A percentile compares a stretch with the other conserved stretches of the same genome.
These are phyloP conservation scores for Edaphochlamys debaryana DNA, from an alignment of 139 green algal species.

Conservation along the genomic window DNA sequence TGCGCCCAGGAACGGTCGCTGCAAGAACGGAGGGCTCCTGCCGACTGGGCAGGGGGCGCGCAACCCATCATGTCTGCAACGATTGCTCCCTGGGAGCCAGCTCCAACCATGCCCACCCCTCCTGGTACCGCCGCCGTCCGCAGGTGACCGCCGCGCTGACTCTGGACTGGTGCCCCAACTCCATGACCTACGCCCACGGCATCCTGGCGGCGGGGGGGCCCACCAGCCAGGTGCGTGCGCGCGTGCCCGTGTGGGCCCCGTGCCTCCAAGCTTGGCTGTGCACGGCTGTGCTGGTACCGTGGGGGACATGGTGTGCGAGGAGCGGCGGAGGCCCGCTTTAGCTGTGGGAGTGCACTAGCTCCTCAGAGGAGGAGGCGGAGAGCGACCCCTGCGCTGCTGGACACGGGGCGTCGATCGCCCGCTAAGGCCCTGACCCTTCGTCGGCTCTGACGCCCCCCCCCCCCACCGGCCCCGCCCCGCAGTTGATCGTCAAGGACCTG, in stretches of 20 bases:
- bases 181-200: slow-evolving; percentile 75
- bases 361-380: too few species aligned
- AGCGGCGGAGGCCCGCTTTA: too few species aligned
- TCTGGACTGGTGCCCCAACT: slow-evolving; percentile 74
- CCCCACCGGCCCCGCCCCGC: not conserved
- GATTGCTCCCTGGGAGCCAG: not conserved
- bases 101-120: not conserved
- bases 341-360: too few species aligned
- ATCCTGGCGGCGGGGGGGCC: slow-evolving; percentile 61
- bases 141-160: slow-evolving; percentile 54
- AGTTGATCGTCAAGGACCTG: slow-evolving; percentile 35
- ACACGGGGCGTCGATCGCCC: not conserved
- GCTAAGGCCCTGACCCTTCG: not conserved
- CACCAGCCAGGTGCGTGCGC: slow-evolving; percentile 4
- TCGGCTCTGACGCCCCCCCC: not conserved
- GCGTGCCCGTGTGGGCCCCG: too few species aligned
- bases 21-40: not conserved
- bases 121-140: not conserved
- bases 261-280: too few species aligned
- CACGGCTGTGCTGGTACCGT: too few species aligned
- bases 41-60: not conserved
- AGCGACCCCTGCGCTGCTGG: too few species aligned
- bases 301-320: too few species aligned
- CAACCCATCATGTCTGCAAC: not conserved
- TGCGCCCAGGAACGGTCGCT: too few species aligned